These are phyloP conservation scores for Plasmodium fragile DNA, from an alignment of 169 alveolate genomes.

Conservation along the genomic window DNA sequence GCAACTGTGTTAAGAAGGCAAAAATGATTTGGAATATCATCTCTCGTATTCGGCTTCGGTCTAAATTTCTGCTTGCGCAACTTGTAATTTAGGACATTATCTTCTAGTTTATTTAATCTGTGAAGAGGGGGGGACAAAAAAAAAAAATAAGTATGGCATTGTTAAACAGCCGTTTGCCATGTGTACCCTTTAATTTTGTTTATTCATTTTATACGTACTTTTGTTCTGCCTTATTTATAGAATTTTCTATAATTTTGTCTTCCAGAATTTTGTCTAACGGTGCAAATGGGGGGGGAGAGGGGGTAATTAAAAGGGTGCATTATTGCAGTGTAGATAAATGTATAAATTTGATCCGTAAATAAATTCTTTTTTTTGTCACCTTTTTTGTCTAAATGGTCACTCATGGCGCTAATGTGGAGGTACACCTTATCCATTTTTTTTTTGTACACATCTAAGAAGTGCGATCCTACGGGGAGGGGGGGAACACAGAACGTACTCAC, in stretches of 20 bases:
- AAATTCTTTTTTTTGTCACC: not conserved
- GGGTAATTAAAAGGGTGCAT: constrained; percentile 1
- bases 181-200: not conserved
- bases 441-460: constrained; percentile 67
- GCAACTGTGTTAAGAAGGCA: constrained; percentile 56
- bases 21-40: constrained; percentile 70
- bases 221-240: constrained; percentile 65
- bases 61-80: constrained; percentile 28
- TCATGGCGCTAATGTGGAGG: constrained; percentile 33
- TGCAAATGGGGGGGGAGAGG: not conserved
- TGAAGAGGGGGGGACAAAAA: not conserved
- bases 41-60: constrained; percentile 15
- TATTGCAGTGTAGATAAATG: not conserved
- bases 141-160: not conserved
- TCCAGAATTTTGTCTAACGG: constrained; percentile 25
- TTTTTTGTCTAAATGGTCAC: constrained; percentile 19
- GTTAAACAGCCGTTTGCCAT: not conserved
- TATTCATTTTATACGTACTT: constrained; percentile 38
- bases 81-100: constrained; percentile 63
- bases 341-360: not conserved
- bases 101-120: constrained; percentile 50
- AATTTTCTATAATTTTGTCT: constrained; percentile 22
- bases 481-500: not conserved
- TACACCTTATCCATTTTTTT: constrained; percentile 58
- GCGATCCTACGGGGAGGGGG: constrained; percentile 33